These are phyloP conservation scores for Blastobotrys parvus DNA, from an alignment of 805 yeast genomes.

Conservation along the genomic window DNA sequence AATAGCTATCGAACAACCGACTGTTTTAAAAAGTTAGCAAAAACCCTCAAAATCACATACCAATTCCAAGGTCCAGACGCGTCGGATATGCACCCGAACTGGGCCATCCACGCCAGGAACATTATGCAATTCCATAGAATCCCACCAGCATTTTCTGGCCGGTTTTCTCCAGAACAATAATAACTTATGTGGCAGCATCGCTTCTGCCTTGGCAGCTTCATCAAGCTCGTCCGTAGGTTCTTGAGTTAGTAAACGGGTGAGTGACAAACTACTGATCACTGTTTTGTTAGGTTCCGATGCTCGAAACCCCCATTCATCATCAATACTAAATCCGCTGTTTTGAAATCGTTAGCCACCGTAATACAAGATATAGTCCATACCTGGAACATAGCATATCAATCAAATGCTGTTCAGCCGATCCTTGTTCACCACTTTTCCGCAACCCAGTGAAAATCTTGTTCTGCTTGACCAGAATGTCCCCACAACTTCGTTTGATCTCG, in stretches of 20 bases:
- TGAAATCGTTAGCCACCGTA: too few relatives aligned
- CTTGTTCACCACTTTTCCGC: slow-evolving; percentile 32
- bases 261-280: slow-evolving; percentile 74
- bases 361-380: too few relatives aligned
- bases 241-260: slow-evolving; percentile 38
- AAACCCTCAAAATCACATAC: slow-evolving; percentile 38
- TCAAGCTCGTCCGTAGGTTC: slow-evolving; percentile 4
- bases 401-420: slow-evolving; percentile 90
- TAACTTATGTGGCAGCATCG: slow-evolving; percentile 46
- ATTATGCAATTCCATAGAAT: slow-evolving; percentile 31
- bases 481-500: slow-evolving; percentile 63
- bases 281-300: slow-evolving; percentile 82
- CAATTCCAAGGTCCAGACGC: slow-evolving; percentile 95
- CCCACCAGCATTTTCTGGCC: slow-evolving; percentile 99
- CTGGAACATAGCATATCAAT: slow-evolving; percentile 89
- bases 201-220: slow-evolving; percentile 5
- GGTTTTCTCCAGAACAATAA: slow-evolving; percentile 95
- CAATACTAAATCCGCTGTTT: slow-evolving; percentile 67
- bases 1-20: background rate
- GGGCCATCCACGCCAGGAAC: slow-evolving; percentile 28
- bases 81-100: slow-evolving; percentile 73
- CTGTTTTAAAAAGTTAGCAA: background rate
- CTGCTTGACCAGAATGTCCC: slow-evolving; percentile 51
- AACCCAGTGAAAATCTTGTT: slow-evolving; percentile 70
- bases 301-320: slow-evolving; percentile 80